Evolutionary conservation across 1,284 basidiomycete genomes (phyloP), one percentile per base, ranked within the genome.

Genomic region (Tausonia pullulans): DNA sequence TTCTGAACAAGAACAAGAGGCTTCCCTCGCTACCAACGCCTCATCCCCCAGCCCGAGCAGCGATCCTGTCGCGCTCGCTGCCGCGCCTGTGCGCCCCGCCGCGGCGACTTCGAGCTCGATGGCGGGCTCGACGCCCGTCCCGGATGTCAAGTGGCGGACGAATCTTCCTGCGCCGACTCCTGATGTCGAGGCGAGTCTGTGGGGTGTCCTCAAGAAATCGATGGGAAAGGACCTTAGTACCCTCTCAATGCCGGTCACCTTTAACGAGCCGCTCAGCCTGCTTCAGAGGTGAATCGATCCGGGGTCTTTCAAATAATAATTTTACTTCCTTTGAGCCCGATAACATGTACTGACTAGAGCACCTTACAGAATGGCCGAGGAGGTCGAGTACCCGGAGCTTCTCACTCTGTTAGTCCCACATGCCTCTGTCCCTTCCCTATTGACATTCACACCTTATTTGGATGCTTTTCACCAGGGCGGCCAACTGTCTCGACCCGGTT

Each of bases 201-300:
- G 95, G 71, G 78, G 85, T 1, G 84, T 95, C 65, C 76, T 96
- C 61, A 91, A 91, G 78, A 95, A 93, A 78, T 95, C 92, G 72
- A 87, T 96, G 58, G 90, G 90, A 64, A 93, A 92, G 80, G 90
- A 93, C 75, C 78, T 93, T n/a, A 86, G 87, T 10, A 85, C 86
- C 54, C 87, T 94, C 50, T 81, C 87, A 1, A 83, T 94, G 68
- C 90, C 90, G 7, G 87, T 93, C 3, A 84, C 86, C 2, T 91
- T 92, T 78, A 94, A 94, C 71, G 91, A 94, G 70, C 90, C 90
- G 27, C 76, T 94, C 48, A 88, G 87, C 2, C 79, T 91, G 27
- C 79, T 92, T 6, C 89, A 94, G 75, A 81, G 87, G 69, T 79
- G 40, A 48, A 45, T n/a, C 57, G 14, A 44, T 46, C 5, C 46